phyloP scores from a whole-genome alignment of 352 stramenopile genomes.

The Lagenidium sp. region DNA sequence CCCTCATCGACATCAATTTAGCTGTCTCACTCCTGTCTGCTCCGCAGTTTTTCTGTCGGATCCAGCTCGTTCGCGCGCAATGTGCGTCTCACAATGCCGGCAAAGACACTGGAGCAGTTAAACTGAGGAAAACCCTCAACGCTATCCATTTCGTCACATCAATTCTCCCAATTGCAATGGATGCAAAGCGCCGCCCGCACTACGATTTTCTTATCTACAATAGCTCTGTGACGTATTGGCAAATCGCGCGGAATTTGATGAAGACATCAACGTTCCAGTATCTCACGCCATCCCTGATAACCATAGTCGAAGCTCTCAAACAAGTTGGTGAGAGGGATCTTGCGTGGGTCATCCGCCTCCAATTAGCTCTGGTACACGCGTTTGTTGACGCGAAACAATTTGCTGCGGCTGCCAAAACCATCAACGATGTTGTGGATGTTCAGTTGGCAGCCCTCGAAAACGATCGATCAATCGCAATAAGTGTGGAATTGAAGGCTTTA shows the following conservation, averaged over 20 bases:
- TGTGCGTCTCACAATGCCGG: constrained; percentile 37
- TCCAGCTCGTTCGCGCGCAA: constrained; percentile 72
- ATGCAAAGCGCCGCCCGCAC: constrained; percentile 37
- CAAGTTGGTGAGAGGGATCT: constrained; percentile 58
- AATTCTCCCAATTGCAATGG: constrained; percentile 62
- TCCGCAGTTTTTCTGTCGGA: constrained; percentile 81
- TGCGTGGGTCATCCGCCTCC: constrained; percentile 49
- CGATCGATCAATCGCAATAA: no score
- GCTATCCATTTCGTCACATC: constrained; percentile 69
- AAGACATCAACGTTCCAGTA: constrained; percentile 70
- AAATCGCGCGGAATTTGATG: constrained; percentile 76
- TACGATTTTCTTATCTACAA: constrained; percentile 93
- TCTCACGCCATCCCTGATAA: constrained; percentile 46
- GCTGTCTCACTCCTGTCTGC: constrained; percentile 1
- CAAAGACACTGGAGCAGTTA: constrained; percentile 23
- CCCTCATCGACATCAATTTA: neutral
- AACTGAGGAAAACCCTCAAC: constrained; percentile 47
- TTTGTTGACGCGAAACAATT: constrained; percentile 62
- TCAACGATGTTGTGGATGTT: constrained; percentile 59
- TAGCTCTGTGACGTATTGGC: constrained; percentile 81
- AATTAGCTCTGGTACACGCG: constrained; percentile 59
- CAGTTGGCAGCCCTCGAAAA: constrained; percentile 25
- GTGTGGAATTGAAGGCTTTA: constrained; percentile 21
- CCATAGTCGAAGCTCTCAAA: constrained; percentile 65
- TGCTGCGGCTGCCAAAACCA: constrained; percentile 36